Percentiles rank a stretch among this genome's conserved stretches.
Conservation (phyloP, 495 filamentous ascomycete species). For the Chaetomium tenue region DNA sequence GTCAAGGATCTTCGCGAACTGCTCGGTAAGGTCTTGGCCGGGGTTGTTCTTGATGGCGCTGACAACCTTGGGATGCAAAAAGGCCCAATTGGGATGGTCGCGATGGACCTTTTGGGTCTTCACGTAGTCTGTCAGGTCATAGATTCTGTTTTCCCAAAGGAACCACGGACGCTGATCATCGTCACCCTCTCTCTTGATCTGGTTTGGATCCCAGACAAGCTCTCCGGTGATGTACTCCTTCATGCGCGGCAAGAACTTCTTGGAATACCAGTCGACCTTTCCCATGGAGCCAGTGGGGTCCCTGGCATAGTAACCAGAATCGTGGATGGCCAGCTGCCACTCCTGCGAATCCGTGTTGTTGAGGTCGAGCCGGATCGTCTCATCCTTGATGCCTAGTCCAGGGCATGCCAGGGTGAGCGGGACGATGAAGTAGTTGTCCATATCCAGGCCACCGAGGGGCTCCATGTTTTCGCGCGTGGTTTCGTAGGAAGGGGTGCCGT, state of each 20-base stretch:
- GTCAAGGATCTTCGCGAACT: conserved; percentile 53
- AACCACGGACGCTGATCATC: conserved; percentile 73
- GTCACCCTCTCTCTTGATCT: conserved; percentile 62
- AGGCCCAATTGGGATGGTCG: conserved; percentile 54
- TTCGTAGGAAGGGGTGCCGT: conserved; percentile 65
- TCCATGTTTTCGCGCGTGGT: conserved; percentile 67
- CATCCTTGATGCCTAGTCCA: conserved; percentile 54
- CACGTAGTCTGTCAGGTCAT: conserved; percentile 91
- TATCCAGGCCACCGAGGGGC: conserved; percentile 69
- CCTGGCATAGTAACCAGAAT: conserved; percentile 59
- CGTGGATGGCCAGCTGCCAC: conserved; percentile 51
- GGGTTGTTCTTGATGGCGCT: conserved; percentile 68
- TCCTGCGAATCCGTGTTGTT: conserved; percentile 57
- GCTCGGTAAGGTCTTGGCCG: conserved; percentile 69
- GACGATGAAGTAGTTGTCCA: conserved; percentile 80
- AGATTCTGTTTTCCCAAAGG: conserved; percentile 69
- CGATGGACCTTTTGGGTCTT: conserved; percentile 60
- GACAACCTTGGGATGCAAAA: conserved; percentile 63
- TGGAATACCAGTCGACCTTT: conserved; percentile 70
- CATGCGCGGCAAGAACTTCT: conserved; percentile 74
- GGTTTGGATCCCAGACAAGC: conserved; percentile 60
- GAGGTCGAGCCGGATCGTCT: conserved; percentile 51
- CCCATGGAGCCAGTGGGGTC: conserved; percentile 56
- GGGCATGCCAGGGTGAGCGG: conserved; percentile 75
- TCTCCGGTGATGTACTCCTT: conserved; percentile 83